Conservation (phyloP, 257 asterid genomes). For the Solanum pinnatisectum region DNA sequence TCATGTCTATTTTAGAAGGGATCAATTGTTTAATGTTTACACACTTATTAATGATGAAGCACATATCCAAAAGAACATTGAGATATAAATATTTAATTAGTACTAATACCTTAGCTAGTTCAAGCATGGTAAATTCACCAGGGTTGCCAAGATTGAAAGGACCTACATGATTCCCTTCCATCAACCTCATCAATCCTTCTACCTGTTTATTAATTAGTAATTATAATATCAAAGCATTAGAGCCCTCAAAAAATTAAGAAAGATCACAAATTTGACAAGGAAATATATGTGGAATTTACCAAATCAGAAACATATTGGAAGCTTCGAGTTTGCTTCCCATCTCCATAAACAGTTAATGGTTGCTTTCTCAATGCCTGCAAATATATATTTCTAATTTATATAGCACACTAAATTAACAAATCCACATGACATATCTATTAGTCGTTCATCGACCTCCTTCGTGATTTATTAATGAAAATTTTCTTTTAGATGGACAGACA, state of each 20-base stretch:
- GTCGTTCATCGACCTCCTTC: neutral
- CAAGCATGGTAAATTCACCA: slow-evolving; percentile 87
- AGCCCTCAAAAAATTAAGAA: neutral
- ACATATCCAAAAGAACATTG: neutral
- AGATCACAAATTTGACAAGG: neutral
- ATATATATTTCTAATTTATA: neutral
- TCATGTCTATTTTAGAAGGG: neutral
- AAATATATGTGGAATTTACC: slow-evolving; percentile 28
- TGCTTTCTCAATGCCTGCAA: slow-evolving; percentile 76
- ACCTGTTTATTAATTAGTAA: slow-evolving; percentile 26
- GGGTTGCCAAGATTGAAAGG: slow-evolving; percentile 88
- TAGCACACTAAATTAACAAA: neutral
- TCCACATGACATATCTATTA: neutral
- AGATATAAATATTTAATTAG: neutral
- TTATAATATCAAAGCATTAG: neutral
- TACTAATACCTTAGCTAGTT: slow-evolving; percentile 63
- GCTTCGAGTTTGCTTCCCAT: slow-evolving; percentile 92
- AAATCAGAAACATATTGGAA: slow-evolving; percentile 86
- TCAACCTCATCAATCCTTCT: slow-evolving; percentile 65
- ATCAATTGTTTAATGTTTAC: neutral
- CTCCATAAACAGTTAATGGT: slow-evolving; percentile 85
- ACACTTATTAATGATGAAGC: neutral
- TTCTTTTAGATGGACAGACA: neutral
- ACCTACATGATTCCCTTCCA: slow-evolving; percentile 88
- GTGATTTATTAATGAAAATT: neutral